These are phyloP conservation scores for Ganoderma lucidum DNA, from an alignment of 1,284 basidiomycete genomes.

Conservation along the genomic window DNA sequence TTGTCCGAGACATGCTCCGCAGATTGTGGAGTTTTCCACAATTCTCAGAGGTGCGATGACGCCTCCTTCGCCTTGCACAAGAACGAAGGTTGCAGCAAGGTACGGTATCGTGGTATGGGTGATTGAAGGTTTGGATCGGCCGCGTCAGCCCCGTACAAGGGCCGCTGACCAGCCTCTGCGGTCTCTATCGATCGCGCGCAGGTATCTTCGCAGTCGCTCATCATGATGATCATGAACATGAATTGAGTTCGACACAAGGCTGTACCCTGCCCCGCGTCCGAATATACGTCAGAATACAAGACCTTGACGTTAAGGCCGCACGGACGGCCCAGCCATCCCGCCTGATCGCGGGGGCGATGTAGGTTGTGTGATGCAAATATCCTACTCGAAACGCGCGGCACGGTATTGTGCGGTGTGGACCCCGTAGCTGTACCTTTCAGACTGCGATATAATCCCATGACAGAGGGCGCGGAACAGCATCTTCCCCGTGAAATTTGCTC, in stretches of 20 bases:
- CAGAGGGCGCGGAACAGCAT: neutral
- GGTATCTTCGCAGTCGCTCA: neutral
- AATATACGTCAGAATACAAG: neutral
- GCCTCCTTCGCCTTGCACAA: neutral
- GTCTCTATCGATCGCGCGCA: neutral
- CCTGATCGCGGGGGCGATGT: neutral
- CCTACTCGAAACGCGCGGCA: neutral
- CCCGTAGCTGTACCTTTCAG: neutral
- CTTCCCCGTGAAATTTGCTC: neutral
- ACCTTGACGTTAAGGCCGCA: neutral
- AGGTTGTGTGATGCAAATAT: neutral
- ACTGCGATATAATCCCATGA: neutral
- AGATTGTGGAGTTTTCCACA: too few species aligned
- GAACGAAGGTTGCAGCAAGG: neutral
- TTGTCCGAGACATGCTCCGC: too few species aligned
- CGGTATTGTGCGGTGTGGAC: neutral
- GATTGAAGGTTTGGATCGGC: neutral
- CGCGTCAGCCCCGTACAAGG: neutral
- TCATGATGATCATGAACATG: neutral
- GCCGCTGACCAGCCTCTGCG: neutral
- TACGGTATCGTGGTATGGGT: neutral
- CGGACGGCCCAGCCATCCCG: neutral
- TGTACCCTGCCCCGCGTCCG: neutral
- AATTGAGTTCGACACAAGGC: neutral
- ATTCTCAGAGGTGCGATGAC: neutral